Evolutionary conservation across 2,329 filamentous ascomycete species (phyloP), one percentile per base, ranked within the genome.

Genomic region (Aspergillus intermedius): DNA sequence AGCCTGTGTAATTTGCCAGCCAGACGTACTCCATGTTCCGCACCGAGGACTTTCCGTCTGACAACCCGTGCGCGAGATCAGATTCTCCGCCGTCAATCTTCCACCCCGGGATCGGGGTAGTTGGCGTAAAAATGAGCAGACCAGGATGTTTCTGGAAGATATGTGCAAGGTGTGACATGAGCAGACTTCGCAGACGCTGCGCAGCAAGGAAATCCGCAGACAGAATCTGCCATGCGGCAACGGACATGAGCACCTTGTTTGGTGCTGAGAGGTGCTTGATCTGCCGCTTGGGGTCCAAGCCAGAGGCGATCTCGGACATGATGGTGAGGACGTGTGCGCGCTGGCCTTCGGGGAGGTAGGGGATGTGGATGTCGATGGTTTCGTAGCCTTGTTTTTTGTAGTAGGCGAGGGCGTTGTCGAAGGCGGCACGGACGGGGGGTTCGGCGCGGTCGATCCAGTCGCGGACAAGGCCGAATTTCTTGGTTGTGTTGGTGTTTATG

Each of bases 1-100:
- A 83, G 0, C 91, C 91, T 0, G 77, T 81, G 58, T 89, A 84
- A 68, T 96, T 96, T 5, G 90, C 86, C 32, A 95, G 69, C 79
- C 87, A 95, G 13, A 87, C 83, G 68, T 88, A 95, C 66, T 85
- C 81, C 88, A 95, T 95, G 62, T 81, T 87, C 22, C 79, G 75
- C n/a, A 95, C 73, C 13, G 81, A 83, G 52, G 72, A 75, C 63
- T 93, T 89, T 0, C 78, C 84, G 65, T 96, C 86, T 34, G 78
- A 84, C 56, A 88, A 74, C 2, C 91, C 91, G 42, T 75, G 70
- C 6, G 62, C 56, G 4, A 82, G 63, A 60, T 90, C 83, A n/a
- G 72, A 72, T 13, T 82, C 73, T 37, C 73, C 76, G 1, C 73
- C 76, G 1, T 75, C 68, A 9, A 84, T 81, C 39, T 80, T 79